Base-by-base conservation (phyloP, 306 rosid genomes). In the Dalbergia oliveri region DNA sequence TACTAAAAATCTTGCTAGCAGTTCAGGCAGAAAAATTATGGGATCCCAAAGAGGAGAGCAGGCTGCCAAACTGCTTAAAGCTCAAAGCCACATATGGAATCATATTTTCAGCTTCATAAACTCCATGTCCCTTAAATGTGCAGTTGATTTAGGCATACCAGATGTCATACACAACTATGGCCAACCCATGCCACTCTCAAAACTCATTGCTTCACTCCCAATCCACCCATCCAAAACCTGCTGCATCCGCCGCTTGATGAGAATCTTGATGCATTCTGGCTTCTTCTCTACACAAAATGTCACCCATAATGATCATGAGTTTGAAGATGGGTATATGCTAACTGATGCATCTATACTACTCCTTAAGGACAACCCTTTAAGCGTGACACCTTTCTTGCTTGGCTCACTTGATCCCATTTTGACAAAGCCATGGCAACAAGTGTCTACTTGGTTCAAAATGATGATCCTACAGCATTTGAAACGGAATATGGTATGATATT, bases 81-180 rank as follows among this genome's bases (percentile, higher is more conserved):
- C 83, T 34, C 83, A 79, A 45, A 60, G 68, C 0, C 83, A 79
- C 64, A 19, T 69, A 45, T 69, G 71, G 72, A 79, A 79, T 60
- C 83, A 79, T 2, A 69, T 79, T 3, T 79, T 69, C 11, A 79
- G 44, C 9, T 79, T 69, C 71, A 59, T 79, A 35, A 69, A 69
- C 49, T 59, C 83, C 0, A 69, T 79, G 83, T 69, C 64, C 19
- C 77, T 79, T 14, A 79, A 79, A 79, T 79, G 83, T 33, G 16
- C 23, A 5, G 71, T 79, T 45, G 77, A 79, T 0, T 69, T 79
- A 49, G 77, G 71, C 5, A 79, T 79, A 79, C 56, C 77, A 3
- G 71, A 79, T 69, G 18, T 60, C 3, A 79, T 79, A 16, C 71
- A 79, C 69, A 79, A 69, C 9, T 35, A 79, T 69, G 83, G 83